Conservation (phyloP, 805 yeast species). For the Wickerhamiella parazyma region DNA sequence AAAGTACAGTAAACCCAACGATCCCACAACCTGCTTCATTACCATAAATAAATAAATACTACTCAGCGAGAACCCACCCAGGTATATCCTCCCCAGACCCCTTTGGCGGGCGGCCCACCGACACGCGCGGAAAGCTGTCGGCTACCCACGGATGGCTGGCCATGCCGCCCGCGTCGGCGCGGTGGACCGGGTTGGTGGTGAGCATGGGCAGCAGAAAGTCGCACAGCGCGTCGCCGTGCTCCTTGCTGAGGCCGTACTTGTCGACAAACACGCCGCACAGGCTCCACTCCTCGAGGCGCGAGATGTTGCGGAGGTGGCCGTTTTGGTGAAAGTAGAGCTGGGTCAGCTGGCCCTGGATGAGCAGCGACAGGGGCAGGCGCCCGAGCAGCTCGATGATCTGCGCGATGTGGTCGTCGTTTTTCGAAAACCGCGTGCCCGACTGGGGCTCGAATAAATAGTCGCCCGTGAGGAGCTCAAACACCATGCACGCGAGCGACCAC, state of each 20-base stretch:
- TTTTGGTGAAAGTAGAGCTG: constrained; percentile 47
- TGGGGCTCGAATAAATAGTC: constrained; percentile 90
- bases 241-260: constrained; percentile 60
- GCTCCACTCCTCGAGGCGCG: constrained; percentile 81
- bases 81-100: constrained; percentile 77
- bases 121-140: constrained; percentile 63
- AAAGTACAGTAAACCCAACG: too few species aligned
- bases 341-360: constrained; percentile 48
- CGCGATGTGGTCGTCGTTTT: constrained; percentile 93
- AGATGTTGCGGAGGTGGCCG: constrained; percentile 64
- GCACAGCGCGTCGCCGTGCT: constrained; percentile 58
- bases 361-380: constrained; percentile 43
- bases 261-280: constrained; percentile 67
- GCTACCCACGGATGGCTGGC: constrained; percentile 71
- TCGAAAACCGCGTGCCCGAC: constrained; percentile 41
- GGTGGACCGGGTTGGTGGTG: constrained; percentile 53
- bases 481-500: constrained; percentile 90
- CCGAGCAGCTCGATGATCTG: constrained; percentile 82
- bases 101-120: constrained; percentile 59
- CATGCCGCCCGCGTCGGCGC: constrained; percentile 96
- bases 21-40: too few species aligned
- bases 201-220: constrained; percentile 80
- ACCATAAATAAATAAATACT: too few species aligned
- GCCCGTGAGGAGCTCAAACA: constrained; percentile 85
- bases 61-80: constrained; percentile 56